A percentile compares a stretch with the other conserved stretches of the same genome.
phyloP scores from a whole-genome alignment of 345 rosid species.

The Erodium maritimum region DNA sequence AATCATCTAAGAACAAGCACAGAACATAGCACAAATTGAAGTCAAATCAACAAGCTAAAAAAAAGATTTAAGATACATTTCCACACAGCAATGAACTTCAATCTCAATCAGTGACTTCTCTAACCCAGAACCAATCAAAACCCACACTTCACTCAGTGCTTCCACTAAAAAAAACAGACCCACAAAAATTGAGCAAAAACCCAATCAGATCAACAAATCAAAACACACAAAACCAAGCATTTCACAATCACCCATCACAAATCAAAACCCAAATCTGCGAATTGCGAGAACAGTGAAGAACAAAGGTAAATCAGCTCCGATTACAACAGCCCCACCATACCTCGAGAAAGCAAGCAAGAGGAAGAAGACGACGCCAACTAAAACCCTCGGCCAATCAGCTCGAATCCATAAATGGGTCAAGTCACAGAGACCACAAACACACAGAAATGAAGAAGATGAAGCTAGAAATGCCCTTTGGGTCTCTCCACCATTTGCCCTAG shows the following conservation, averaged over 20 bases:
- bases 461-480: too few relatives aligned
- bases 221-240: neutral
- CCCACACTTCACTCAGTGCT: neutral
- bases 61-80: neutral
- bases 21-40: too few relatives aligned
- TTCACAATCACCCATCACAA: neutral
- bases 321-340: neutral
- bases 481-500: too few relatives aligned
- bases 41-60: neutral
- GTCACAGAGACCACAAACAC: neutral
- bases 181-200: too few relatives aligned
- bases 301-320: too few relatives aligned
- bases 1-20: neutral
- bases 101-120: neutral
- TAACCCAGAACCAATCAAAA: neutral
- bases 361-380: neutral
- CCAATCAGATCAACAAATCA: too few relatives aligned
- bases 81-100: neutral
- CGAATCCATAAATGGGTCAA: neutral
- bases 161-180: neutral
- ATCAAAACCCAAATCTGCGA: neutral
- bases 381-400: neutral
- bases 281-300: neutral
- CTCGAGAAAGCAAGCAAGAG: neutral
- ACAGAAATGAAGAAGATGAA: neutral